Evolutionary conservation across 2,329 filamentous ascomycete genomes (phyloP), one percentile per base, ranked within the genome.

Genomic region (Xylaria hypoxylon): DNA sequence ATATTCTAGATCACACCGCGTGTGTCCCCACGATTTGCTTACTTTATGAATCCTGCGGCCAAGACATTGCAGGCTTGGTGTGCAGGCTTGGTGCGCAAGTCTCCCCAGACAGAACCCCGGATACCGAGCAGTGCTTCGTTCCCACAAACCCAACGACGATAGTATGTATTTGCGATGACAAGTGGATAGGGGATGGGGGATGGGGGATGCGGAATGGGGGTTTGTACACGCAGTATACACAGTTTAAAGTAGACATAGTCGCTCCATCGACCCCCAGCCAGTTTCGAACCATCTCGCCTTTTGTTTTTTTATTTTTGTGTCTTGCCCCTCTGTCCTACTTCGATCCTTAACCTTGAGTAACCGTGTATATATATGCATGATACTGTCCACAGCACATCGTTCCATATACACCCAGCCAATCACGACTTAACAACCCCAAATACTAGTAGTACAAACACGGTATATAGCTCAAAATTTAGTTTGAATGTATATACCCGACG

Each of bases 401-500:
- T 44, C 24, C 38, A 48, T 59, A 50, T 52, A 56, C 24, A 6
- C 35, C 19, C 22, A 31, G 19, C 68, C 62, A 65, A 65, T 69
- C 53, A 47, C 42, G 15, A n/a, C 33, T 26, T 47, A 15, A 26
- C 17, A 48, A 40, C 48, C 31, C 53, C 57, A 55, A 33, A 35
- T 52, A 53, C 50, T 55, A 31, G 47, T 53, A 61, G 38, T 50
- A 42, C 35, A 55, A 33, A 33, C 17, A 53, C 45, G 47, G 53
- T 45, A 22, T 38, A 50, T 48, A 56, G 26, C 24, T 48, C 59
- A 24, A 51, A 61, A 59, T n/a, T 52, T 26, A 55, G 59, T 59
- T 63, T 67, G 56, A 56, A 70, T 70, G 68, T 69, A 70, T 68
- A 59, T 68, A 44, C 53, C 67, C 35, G 45, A 59, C n/a, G 53